Percentiles rank a stretch among this genome's conserved stretches.
Evolutionary conservation across 2,329 filamentous ascomycete species (phyloP).

Genomic region (Magnaporthiopsis incrustans): DNA sequence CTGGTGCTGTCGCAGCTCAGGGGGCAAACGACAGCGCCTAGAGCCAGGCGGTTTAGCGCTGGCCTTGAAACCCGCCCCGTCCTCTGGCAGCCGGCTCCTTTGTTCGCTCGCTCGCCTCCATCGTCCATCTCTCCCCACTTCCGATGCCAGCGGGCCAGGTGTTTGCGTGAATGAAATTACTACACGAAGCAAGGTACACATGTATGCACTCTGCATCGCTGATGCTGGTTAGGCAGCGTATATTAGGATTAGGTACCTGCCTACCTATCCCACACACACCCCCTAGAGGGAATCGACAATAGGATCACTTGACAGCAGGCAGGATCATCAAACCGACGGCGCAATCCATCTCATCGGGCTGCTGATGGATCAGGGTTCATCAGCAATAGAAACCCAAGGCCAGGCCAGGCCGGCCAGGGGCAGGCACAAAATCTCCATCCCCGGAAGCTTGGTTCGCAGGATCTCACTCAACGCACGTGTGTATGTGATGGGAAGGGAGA

Average conservation of each 20-base stretch:
- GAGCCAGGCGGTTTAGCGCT: not conserved
- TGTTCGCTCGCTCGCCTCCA: not conserved
- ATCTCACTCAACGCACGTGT: not conserved
- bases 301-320: not conserved
- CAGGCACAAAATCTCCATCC: not conserved
- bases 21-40: not conserved
- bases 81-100: not conserved
- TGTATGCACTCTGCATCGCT: not conserved
- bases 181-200: not conserved
- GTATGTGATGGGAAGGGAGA: too few relatives aligned
- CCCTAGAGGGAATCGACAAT: too few relatives aligned
- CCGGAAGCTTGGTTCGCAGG: not conserved
- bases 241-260: too few relatives aligned
- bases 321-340: not conserved
- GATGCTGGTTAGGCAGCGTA: too few relatives aligned
- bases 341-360: not conserved
- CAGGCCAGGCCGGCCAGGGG: not conserved
- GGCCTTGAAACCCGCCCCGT: not conserved
- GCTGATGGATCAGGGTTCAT: not conserved
- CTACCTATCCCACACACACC: too few relatives aligned
- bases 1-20: too few relatives aligned
- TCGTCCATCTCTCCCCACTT: too few relatives aligned
- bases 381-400: too few relatives aligned
- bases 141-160: too few relatives aligned
- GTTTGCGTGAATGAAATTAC: not conserved